Evolutionary conservation across 306 rosid species (phyloP), one percentile per base, ranked within the genome.

Genomic region (Quercus glauca): DNA sequence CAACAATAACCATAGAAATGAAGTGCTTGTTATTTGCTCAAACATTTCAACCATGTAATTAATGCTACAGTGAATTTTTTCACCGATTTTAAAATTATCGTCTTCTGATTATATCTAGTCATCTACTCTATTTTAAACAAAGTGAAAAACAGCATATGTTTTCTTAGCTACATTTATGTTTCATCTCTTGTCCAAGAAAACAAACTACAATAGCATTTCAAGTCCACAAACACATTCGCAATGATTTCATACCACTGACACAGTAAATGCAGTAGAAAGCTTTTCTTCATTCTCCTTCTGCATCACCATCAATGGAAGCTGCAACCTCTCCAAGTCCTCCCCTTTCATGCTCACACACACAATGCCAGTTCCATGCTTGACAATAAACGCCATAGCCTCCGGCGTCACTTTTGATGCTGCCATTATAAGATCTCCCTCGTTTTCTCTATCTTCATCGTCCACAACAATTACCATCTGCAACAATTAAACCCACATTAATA

Each of bases 281-380:
- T 85, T 81, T 58, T 85, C 86, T 81, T 20, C 83, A 57, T 81
- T 85, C 43, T 73, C 79, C 55, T 81, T 75, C 6, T 81, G 83
- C 1, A 51, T 64, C 51, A 85, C 85, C 83, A 85, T 85, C 81
- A 81, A 59, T 1, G 83, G 85, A 59, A 85, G 85, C 69, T 81
- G 41, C 80, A 81, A 49, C 78, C 88, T 69, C 75, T 74, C 75
- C n/a, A 81, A 78, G 83, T 74, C 83, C 12, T 78, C 78, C 55
- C 74, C 88, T 29, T 77, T 78, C 88, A 85, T 85, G 85, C 83
- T 78, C n/a, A 74, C 85, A 78, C 88, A 85, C 53, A 81, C 88
- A 53, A 85, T 81, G 13, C 85, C 83, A 55, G 88, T 73, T 19
- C 85, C 83, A 74, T 81, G 74, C 80, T 78, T 81, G 68, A 81